Percentiles rank a stretch among this genome's conserved stretches.
phyloP scores from a whole-genome alignment of 1,284 basidiomycete genomes.

The Cryptococcus floricola region DNA sequence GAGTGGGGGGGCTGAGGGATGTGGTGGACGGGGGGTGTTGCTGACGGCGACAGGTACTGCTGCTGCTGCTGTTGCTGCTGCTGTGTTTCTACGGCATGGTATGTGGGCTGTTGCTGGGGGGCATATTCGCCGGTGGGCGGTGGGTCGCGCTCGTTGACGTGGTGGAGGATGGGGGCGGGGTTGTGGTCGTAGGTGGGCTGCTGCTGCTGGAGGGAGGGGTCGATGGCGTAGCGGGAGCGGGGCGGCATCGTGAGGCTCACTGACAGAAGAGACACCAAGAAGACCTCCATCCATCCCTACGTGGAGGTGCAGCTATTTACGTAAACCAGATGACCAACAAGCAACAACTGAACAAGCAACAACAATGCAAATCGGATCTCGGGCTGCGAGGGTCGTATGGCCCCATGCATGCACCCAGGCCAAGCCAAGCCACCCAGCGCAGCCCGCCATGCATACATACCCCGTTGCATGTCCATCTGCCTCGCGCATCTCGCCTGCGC shows the following conservation, averaged over 20 bases:
- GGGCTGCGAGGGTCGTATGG: too few species aligned
- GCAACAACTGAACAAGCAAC: too few species aligned
- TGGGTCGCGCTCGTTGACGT: conserved; percentile 18
- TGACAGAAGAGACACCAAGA: too few species aligned
- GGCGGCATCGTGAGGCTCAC: conserved; percentile 47
- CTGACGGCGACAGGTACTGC: conserved; percentile 18
- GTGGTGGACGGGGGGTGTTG: conserved; percentile 34
- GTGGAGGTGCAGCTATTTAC: too few species aligned
- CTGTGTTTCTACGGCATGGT: conserved; percentile 7
- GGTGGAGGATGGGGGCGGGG: conserved; percentile 30
- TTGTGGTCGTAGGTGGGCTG: conserved; percentile 8
- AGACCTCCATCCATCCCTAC: too few species aligned
- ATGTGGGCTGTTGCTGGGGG: conserved; percentile 7
- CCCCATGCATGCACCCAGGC: too few species aligned
- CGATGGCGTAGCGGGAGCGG: conserved; percentile 45
- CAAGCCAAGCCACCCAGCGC: too few species aligned
- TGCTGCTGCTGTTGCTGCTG: conserved; percentile 18
- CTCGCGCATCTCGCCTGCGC: too few species aligned
- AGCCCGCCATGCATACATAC: too few species aligned
- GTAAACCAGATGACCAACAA: too few species aligned
- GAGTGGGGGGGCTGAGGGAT: conserved; percentile 79
- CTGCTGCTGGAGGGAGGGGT: conserved; percentile 36
- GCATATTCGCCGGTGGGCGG: conserved; percentile 31
- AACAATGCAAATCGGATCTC: too few species aligned
- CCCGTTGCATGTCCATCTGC: too few species aligned